Base-by-base conservation (phyloP, 768 basidiomycete species). In the Psilocybe azurescens region DNA sequence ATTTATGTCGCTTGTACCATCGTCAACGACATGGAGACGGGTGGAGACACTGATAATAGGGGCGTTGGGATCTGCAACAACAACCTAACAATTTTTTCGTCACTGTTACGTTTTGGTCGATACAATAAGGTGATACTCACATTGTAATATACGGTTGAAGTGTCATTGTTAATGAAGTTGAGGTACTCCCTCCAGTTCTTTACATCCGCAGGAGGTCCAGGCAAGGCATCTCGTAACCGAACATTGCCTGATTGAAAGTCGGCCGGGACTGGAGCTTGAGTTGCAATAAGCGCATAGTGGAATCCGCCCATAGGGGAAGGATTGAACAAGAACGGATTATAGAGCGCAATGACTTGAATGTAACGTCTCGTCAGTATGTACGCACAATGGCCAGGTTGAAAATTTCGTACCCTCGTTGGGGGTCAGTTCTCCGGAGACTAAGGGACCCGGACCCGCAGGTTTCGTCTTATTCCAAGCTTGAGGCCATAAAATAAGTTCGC, bases 401-500 rank as follows among this genome's bases (percentile, higher is more conserved):
- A 20, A 20, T 20, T 20, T 20, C 20, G 20, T 20, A 20, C 20
- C 1, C 1, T 20, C 20, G 20, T 20, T 20, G 20, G 20, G 20
- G 1, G 20, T 1, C 20, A 20, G 20, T 20, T 20, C 20, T 20
- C 20, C 20, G 1, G 20, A 10, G 20, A 52, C 51, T 14, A 52
- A 6, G 10, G 51, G 51, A 3, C 51, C 51, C 30, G 51, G 51
- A 0, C 51, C 51, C 5, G 2, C 5, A 28, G 51, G 51, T 8
- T 4, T 33, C 5, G n/a, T 2, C 1, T 5, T 30, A 8, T 52
- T 36, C 51, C 51, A 52, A 52, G n/a, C 32, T 30, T 52, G 51
- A 30, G 51, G 51, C 51, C 51, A 52, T 9, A 52, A 16, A 13
- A 52, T 52, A 30, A 52, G 51, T 13, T 52, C 51, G 51, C 51